These are phyloP conservation scores for Phytopythium cucurbitacearum DNA, from an alignment of 352 stramenopile species.

Conservation along the genomic window DNA sequence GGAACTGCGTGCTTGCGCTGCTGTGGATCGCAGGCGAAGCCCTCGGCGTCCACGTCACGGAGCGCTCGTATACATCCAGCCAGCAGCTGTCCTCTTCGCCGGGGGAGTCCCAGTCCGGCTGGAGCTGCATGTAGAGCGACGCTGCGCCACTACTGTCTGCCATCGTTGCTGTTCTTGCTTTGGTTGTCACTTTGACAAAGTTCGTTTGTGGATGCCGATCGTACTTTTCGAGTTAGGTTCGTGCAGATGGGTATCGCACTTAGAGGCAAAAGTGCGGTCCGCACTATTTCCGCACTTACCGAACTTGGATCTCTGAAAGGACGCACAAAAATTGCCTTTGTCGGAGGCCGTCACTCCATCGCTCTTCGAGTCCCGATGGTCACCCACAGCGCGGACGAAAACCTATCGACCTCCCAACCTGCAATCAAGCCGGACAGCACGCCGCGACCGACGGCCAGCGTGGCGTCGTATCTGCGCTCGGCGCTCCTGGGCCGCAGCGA, in stretches of 20 bases:
- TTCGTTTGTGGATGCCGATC: no score
- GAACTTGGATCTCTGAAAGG: no score
- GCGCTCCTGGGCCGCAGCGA: constrained; percentile 13
- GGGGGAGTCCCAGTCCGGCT: constrained; percentile 44
- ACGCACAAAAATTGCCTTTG: no score
- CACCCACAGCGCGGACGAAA: no score
- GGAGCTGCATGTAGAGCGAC: constrained; percentile 55
- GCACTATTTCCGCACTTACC: no score
- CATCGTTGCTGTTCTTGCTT: constrained; percentile 11
- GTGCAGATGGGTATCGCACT: no score
- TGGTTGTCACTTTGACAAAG: neutral
- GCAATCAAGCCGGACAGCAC: neutral
- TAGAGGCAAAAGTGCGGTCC: no score
- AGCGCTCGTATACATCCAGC: constrained; percentile 55
- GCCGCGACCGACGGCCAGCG: constrained; percentile 13
- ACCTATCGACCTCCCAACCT: neutral
- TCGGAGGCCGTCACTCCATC: no score
- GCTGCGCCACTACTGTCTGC: constrained; percentile 1
- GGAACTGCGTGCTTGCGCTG: constrained; percentile 34
- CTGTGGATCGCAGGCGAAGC: constrained; percentile 9
- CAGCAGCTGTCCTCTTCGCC: constrained; percentile 25
- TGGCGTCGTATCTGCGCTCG: constrained; percentile 40
- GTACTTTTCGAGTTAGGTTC: no score
- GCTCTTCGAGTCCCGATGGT: no score
- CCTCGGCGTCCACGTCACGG: constrained; percentile 13